A percentile compares a stretch with the other conserved stretches of the same genome.
phyloP scores from a whole-genome alignment of 768 basidiomycete genomes.

The Amanita thiersii region DNA sequence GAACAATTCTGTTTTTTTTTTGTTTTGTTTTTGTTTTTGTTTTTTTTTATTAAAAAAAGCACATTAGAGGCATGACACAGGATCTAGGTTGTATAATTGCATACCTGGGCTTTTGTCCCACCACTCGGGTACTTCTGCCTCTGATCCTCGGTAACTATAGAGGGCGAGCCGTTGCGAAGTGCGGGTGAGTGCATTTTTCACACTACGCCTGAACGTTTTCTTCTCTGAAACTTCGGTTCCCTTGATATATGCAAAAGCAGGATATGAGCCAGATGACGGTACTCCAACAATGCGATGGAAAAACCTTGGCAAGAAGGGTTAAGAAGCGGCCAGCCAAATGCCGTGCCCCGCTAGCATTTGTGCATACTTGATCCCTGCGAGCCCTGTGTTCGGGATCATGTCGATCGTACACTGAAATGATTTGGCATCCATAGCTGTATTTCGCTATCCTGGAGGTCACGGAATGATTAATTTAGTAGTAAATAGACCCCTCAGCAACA shows the following conservation, averaged over 20 bases:
- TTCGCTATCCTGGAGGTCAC: conserved; percentile 15
- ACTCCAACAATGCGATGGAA: no score
- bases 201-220: conserved; percentile 14
- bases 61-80: no score
- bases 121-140: no score
- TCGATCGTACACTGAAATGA: conserved; percentile 1
- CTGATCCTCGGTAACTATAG: no score
- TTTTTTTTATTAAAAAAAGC: no score
- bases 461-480: conserved; percentile 16
- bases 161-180: no score
- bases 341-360: neutral
- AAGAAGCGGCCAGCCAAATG: conserved; percentile 8
- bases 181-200: no score
- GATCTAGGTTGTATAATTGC: no score
- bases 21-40: no score
- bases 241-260: conserved; percentile 7
- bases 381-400: conserved; percentile 2
- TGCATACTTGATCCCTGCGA: neutral
- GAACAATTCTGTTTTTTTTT: no score
- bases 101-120: no score
- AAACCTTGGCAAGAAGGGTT: conserved; percentile 11
- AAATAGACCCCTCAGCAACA: conserved; percentile 18
- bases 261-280: no score
- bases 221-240: conserved; percentile 17
- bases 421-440: conserved; percentile 14